A percentile compares a stretch with the other conserved stretches of the same genome.
phyloP scores from a whole-genome alignment of 768 basidiomycete genomes.

The Lactarius sanguifluus region DNA sequence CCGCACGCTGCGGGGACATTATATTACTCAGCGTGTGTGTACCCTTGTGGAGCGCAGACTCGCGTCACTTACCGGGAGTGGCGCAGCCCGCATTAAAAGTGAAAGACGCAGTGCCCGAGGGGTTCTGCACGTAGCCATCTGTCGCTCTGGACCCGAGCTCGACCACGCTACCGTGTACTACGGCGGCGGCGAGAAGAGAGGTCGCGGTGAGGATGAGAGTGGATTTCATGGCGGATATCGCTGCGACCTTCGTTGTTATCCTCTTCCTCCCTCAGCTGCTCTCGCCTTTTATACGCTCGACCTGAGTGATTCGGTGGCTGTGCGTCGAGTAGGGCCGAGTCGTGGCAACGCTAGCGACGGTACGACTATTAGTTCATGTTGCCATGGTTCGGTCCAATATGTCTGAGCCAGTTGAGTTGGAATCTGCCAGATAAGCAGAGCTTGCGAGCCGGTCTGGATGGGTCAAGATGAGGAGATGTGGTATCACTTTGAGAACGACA shows the following conservation, averaged over 20 bases:
- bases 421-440: neutral
- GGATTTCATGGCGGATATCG: slow-evolving; percentile 1
- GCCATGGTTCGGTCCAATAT: too few species aligned
- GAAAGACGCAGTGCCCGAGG: slow-evolving; percentile 55
- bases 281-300: slow-evolving; percentile 6
- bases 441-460: too few species aligned
- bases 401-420: too few species aligned
- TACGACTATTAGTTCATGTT: too few species aligned
- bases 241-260: neutral
- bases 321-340: too few species aligned
- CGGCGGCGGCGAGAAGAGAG: neutral
- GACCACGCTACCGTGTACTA: neutral
- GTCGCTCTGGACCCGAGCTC: slow-evolving; percentile 33
- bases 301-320: neutral
- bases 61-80: slow-evolving; percentile 43
- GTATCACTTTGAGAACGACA: too few species aligned
- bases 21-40: neutral
- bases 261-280: neutral
- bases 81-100: slow-evolving; percentile 54
- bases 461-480: too few species aligned
- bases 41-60: neutral
- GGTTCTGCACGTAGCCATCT: slow-evolving; percentile 54
- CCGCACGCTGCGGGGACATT: slow-evolving; percentile 46
- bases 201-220: neutral
- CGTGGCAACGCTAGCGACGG: too few species aligned